Conservation (phyloP, 257 asterid species). For the Solanum virginianum region DNA sequence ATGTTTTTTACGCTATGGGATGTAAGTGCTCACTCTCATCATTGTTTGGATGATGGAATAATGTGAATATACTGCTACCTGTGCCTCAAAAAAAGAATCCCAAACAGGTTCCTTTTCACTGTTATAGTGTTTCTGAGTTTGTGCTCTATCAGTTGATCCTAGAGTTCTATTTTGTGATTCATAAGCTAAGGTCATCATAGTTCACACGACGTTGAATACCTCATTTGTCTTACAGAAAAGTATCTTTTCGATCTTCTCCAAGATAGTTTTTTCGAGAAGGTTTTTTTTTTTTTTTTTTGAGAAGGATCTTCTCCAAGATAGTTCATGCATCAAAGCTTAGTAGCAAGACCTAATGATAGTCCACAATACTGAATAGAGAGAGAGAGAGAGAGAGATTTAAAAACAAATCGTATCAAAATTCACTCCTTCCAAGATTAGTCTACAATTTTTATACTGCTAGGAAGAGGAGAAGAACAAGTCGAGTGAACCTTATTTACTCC, state of each 20-base stretch:
- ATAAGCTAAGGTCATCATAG: not conserved
- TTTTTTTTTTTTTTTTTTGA: too few species aligned
- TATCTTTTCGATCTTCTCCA: not conserved
- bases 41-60: too few species aligned
- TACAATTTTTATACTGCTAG: too few species aligned
- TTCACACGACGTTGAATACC: not conserved
- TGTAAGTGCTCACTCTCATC: too few species aligned
- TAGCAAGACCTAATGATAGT: not conserved
- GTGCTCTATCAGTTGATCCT: not conserved
- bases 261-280: not conserved
- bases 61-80: too few species aligned
- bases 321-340: not conserved
- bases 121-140: not conserved
- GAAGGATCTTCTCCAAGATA: not conserved
- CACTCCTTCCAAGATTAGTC: too few species aligned
- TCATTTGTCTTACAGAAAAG: not conserved
- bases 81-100: not conserved
- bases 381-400: not conserved
- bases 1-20: too few species aligned
- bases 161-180: not conserved
- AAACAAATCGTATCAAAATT: too few species aligned
- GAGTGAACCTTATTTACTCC: not conserved
- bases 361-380: not conserved
- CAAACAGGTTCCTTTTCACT: too few species aligned
- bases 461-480: not conserved